A percentile compares a stretch with the other conserved stretches of the same genome.
phyloP scores from a whole-genome alignment of 1,139 yeast genomes.

The Meyerozyma smithsonii region DNA sequence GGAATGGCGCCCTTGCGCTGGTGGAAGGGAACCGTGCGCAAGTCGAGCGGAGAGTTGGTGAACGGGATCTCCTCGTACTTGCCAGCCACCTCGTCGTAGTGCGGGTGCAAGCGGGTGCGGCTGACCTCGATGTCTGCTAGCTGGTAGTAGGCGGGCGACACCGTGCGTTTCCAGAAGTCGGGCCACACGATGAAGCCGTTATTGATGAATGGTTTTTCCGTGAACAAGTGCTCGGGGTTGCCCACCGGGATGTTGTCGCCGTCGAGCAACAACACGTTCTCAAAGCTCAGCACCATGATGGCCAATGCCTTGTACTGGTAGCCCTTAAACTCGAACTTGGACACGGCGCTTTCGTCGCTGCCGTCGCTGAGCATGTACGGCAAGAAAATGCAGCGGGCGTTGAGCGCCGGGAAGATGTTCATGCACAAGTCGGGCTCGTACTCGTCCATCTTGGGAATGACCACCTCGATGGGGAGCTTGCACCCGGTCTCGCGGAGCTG shows the following conservation, averaged over 20 bases:
- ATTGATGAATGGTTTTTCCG: slow-evolving; percentile 19
- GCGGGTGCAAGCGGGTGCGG: slow-evolving; percentile 22
- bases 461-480: slow-evolving; percentile 68
- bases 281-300: slow-evolving; percentile 68
- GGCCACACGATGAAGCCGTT: slow-evolving; percentile 44
- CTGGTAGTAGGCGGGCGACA: slow-evolving; percentile 36
- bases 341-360: slow-evolving; percentile 9
- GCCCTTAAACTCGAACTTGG: slow-evolving; percentile 54
- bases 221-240: slow-evolving; percentile 41
- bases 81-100: slow-evolving; percentile 29
- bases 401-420: slow-evolving; percentile 55
- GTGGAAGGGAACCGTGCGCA: slow-evolving; percentile 50
- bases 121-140: slow-evolving; percentile 30
- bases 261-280: slow-evolving; percentile 69
- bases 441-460: slow-evolving; percentile 66
- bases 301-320: slow-evolving; percentile 80
- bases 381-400: slow-evolving; percentile 65
- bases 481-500: slow-evolving; percentile 62
- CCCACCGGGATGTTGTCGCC: slow-evolving; percentile 70
- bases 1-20: slow-evolving; percentile 71
- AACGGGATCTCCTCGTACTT: slow-evolving; percentile 10
- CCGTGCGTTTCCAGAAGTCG: slow-evolving; percentile 44
- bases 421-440: slow-evolving; percentile 68
- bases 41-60: slow-evolving; percentile 8
- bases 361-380: slow-evolving; percentile 49